Base-by-base conservation (phyloP, 495 filamentous ascomycete species). In the Penicillium manginii region DNA sequence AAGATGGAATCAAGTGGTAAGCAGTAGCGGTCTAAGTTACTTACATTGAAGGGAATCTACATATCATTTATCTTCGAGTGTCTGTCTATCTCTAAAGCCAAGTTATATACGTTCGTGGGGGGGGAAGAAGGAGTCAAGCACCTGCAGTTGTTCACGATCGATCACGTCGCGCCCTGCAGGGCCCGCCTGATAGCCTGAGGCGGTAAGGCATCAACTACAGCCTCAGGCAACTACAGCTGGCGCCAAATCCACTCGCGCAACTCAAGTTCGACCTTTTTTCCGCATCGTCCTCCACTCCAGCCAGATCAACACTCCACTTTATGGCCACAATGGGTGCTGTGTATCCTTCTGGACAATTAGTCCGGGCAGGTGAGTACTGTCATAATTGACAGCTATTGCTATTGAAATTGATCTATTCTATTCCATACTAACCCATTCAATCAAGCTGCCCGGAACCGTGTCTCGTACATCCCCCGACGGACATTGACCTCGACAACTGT, bases 291-390 rank as follows among this genome's bases (percentile, higher is more conserved):
- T 47, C 11, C 18, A 23, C 40, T 43, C 49, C 40, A 52, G 54
- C 26, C 26, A 55, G 61, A 54, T 46, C 55, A 59, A 42, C 61
- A 50, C 18, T 46, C 54, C 33, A 60, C 50, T 43, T 57, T 56
- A 75, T 73, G 73, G 73, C 74, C 66, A 71, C 73, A 67, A 74
- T 77, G 72, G 72, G 64, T 59, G 58, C 68, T 55, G 53, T 76
- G 29, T 64, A 69, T 58, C 68, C 65, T 21, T 77, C 73, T 56
- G 75, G 77, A 63, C 75, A 73, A 60, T 60, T 80, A 57, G 60
- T 76, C 61, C 74, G 75, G 58, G 65, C 73, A 58, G 70, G 77
- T 80, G 61, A 58, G 69, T 65, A 21, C 17, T 43, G 10, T 50
- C 18, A 23, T 43, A 12, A 5, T 10, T 43, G 15, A 9, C 17